Evolutionary conservation across 164 flowering plant genomes (phyloP), one percentile per base, ranked within the genome.

Genomic region (Vitis rupestris): DNA sequence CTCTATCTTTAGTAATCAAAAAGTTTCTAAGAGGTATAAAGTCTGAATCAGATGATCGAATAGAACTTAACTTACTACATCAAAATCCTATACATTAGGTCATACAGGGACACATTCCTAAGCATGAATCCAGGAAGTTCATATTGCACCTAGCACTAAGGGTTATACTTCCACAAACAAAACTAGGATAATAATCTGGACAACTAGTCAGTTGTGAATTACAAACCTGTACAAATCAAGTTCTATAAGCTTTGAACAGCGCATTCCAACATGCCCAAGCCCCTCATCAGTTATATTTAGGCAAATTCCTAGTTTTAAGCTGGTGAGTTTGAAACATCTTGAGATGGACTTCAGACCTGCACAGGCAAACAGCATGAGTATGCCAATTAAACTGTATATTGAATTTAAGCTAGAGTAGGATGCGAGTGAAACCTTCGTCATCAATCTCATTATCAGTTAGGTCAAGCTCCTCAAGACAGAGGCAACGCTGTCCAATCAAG

Each of bases 211-310:
- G 27, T 55, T 48, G 23, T 30, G 62, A 51, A 47, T 51, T 17
- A 67, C 81, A 64, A 60, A 93, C 98, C 98, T 94, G 90, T 94
- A 94, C 66, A 92, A 76, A 74, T 94, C 98, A n/a, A 94, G 86
- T 85, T 94, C 97, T 50, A 50, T 59, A 69, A 94, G 88, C 65
- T 85, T 84, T 29, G 88, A 73, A 76, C 98, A 94, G 66, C 71
- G 14, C 68, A 51, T 71, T 67, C 91, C 96, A 56, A 94, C 75
- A 55, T 82, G 79, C 13, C 72, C 64, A 64, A 92, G 84, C 72
- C 98, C 96, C 68, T 80, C 70, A 67, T 90, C 90, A 11, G 86
- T 88, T 65, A 94, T 83, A 71, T 92, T 88, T 16, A 83, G 79
- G 78, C 98, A 94, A 56, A 94, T 87, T 67, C 98, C 98, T n/a